These are phyloP conservation scores for Colletotrichum kahawae DNA, from an alignment of 2,329 filamentous ascomycete species.

Conservation along the genomic window DNA sequence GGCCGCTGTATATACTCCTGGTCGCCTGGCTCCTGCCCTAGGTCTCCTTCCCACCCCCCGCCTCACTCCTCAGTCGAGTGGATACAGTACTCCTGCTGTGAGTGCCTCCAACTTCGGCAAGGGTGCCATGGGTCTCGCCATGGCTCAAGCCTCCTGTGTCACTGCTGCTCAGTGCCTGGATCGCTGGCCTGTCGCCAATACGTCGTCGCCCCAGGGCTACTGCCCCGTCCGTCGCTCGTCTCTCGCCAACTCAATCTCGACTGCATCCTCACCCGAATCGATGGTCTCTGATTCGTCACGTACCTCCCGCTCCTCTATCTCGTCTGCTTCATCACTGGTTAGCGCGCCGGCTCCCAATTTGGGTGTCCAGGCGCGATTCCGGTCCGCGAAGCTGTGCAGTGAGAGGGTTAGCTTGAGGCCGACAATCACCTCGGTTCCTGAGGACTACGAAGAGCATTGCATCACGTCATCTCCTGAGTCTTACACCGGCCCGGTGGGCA, in stretches of 20 bases:
- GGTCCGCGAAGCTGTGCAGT: slow-evolving; percentile 61
- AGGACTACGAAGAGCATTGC: slow-evolving; percentile 57
- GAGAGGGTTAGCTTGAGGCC: slow-evolving; percentile 60
- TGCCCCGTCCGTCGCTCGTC: slow-evolving; percentile 62
- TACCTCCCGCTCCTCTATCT: slow-evolving; percentile 68
- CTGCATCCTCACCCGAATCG: slow-evolving; percentile 69
- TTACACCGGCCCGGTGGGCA: slow-evolving; percentile 58
- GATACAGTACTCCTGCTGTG: slow-evolving; percentile 66
- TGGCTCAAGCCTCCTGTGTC: slow-evolving; percentile 57
- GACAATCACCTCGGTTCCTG: slow-evolving; percentile 61
- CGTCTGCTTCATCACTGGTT: slow-evolving; percentile 64
- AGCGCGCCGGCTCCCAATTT: slow-evolving; percentile 64
- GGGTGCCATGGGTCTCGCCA: slow-evolving; percentile 65
- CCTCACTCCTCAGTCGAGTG: slow-evolving; percentile 60
- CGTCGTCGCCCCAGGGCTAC: slow-evolving; percentile 59
- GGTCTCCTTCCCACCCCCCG: slow-evolving; percentile 64
- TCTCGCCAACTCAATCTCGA: slow-evolving; percentile 66
- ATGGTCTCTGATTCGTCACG: slow-evolving; percentile 69
- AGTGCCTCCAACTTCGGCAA: slow-evolving; percentile 56
- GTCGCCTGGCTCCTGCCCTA: slow-evolving; percentile 56
- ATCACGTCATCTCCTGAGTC: slow-evolving; percentile 62
- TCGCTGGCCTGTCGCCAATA: slow-evolving; percentile 52
- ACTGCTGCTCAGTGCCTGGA: slow-evolving; percentile 56
- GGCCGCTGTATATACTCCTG: slow-evolving; percentile 46
- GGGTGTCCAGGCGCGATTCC: slow-evolving; percentile 69